These are phyloP conservation scores for Boletellus emodensis DNA, from an alignment of 768 basidiomycete species.

Conservation along the genomic window DNA sequence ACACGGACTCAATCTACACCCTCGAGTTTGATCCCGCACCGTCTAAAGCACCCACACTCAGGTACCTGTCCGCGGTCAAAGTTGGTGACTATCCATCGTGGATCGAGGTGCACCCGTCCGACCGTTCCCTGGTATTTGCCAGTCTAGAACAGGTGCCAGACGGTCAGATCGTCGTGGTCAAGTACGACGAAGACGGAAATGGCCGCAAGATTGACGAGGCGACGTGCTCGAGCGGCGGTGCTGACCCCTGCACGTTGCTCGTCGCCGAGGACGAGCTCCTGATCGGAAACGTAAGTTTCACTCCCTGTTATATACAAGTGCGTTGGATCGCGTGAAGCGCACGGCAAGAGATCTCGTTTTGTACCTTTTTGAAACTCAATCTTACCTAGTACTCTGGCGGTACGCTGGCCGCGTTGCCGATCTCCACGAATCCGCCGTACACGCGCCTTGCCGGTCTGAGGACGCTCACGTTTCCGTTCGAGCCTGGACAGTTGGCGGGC, in stretches of 20 bases:
- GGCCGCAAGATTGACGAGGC: conserved; percentile 41
- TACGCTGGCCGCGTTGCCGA: conserved; percentile 51
- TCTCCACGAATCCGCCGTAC: conserved; percentile 47
- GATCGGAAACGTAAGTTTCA: conserved; percentile 64
- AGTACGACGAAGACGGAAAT: conserved; percentile 49
- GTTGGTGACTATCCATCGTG: conserved; percentile 73
- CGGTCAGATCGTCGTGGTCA: conserved; percentile 61
- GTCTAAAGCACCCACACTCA: conserved; percentile 52
- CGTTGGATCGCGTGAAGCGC: too few species aligned
- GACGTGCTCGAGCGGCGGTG: conserved; percentile 47
- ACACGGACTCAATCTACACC: conserved; percentile 58
- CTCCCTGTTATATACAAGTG: too few species aligned
- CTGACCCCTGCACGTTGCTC: conserved; percentile 60
- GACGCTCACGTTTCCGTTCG: conserved; percentile 39
- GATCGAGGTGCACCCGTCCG: conserved; percentile 59
- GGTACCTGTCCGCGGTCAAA: conserved; percentile 39
- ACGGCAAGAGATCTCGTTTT: too few species aligned
- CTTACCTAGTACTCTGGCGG: conserved; percentile 65
- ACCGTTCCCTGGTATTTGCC: conserved; percentile 58
- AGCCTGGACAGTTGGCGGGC: conserved; percentile 47
- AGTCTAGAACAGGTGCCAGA: conserved; percentile 57
- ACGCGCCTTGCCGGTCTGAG: conserved; percentile 34
- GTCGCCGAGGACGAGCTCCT: conserved; percentile 56
- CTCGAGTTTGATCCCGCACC: conserved; percentile 61
- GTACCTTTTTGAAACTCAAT: too few species aligned